A percentile compares a stretch with the other conserved stretches of the same genome.
Evolutionary conservation across 306 rosid species (phyloP).

Genomic region (Casuarina glauca): DNA sequence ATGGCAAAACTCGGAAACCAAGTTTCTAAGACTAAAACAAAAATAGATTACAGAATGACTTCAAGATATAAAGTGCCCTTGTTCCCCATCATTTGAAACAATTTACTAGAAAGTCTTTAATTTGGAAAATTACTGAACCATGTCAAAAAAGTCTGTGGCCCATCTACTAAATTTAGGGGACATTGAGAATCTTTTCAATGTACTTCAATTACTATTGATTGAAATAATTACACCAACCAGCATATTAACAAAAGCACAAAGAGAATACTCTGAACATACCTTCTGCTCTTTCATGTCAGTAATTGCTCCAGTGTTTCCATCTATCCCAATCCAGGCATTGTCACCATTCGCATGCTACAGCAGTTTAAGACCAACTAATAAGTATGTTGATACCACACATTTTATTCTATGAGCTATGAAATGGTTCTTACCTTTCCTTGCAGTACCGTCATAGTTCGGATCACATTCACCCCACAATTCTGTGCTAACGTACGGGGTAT

Average conservation of each 20-base stretch:
- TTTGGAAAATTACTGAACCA: conserved; percentile 3
- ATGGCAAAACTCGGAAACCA: neutral
- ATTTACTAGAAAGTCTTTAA: neutral
- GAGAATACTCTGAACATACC: conserved; percentile 40
- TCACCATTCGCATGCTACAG: conserved; percentile 87
- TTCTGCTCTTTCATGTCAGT: conserved; percentile 78
- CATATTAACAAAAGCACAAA: neutral
- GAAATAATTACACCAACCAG: neutral
- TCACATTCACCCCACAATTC: conserved; percentile 97
- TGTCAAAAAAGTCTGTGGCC: neutral
- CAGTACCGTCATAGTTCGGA: conserved; percentile 89
- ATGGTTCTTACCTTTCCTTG: conserved; percentile 79
- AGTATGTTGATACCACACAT: neutral
- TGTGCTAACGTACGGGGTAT: conserved; percentile 96
- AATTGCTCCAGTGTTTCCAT: conserved; percentile 81
- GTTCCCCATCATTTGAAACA: neutral
- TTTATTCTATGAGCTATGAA: neutral
- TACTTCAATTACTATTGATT: neutral
- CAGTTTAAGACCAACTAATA: conserved; percentile 20
- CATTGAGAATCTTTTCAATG: neutral
- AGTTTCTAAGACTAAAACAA: neutral
- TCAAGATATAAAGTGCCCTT: neutral
- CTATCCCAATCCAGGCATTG: conserved; percentile 95
- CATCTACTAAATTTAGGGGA: neutral
- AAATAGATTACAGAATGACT: neutral